Base-by-base conservation (phyloP, 805 yeast genomes). In the Priceomyces melissophilus region DNA sequence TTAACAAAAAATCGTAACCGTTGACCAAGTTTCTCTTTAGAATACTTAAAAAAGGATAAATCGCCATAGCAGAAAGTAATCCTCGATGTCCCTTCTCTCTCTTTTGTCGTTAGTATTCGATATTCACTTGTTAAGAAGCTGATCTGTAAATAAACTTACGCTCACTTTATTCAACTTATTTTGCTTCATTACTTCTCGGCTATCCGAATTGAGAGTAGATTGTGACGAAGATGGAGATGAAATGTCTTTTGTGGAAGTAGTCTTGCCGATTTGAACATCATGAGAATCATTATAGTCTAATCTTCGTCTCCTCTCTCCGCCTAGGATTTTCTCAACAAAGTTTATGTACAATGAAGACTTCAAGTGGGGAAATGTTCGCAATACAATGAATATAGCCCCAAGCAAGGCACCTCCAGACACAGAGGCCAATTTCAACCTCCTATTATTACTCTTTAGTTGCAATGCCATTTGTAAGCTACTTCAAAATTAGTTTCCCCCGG, bases 361-460 rank as follows among this genome's bases (percentile, higher is more conserved):
- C 32, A 75, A 55, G 46, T 76, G 80, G n/a, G 81, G 81, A 44
- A 66, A 76, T 3, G 79, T 76, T 39, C 65, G 65, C 42, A 76
- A 56, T 8, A 75, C 44, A 4, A 76, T 34, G 20, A 66, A 55
- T 0, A 73, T 60, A 3, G 73, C 70, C 16, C 77, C 78, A 10
- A 74, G 39, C 3, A 71, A 48, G 10, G 66, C 67, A 0, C 70
- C 71, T 7, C 77, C 67, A 2, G 76, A 60, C 3, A 65, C 54
- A 0, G 67, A 61, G 9, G 47, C 39, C 3, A 42, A 14, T 33
- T 42, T 55, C 4, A 47, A 38, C 27, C 30, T 16, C 20, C 38
- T 48, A 5, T 44, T 40, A 39, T 33, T 39, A 38, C 40, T 30
- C 31, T 45, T 53, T 16, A 49, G 38, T 37, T 43, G 49, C 26